phyloP scores from a whole-genome alignment of 352 stramenopile species.

The Pythium plurisporium region DNA sequence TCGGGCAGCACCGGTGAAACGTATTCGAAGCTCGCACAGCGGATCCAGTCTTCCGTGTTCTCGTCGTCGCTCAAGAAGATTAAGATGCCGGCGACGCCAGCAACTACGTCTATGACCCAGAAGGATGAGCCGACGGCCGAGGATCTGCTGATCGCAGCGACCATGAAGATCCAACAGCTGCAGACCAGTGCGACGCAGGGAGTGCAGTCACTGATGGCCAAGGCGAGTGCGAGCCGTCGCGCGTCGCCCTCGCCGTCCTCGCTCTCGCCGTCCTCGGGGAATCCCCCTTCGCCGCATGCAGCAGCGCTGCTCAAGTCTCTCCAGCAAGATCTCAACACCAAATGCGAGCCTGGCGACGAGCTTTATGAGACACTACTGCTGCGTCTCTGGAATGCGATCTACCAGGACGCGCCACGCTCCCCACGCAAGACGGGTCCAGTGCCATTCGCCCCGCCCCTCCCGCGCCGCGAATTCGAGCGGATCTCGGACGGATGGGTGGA shows the following conservation, averaged over 20 bases:
- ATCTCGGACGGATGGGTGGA: slow-evolving; percentile 56
- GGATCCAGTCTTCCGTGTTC: slow-evolving; percentile 26
- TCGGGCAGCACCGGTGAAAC: slow-evolving; percentile 5
- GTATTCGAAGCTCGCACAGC: slow-evolving; percentile 28
- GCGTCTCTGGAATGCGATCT: slow-evolving; percentile 61
- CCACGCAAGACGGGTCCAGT: slow-evolving; percentile 7
- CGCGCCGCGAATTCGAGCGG: slow-evolving; percentile 32
- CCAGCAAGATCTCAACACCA: slow-evolving; percentile 58
- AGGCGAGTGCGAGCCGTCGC: slow-evolving; percentile 7
- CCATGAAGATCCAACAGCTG: slow-evolving; percentile 45
- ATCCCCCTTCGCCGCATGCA: slow-evolving; percentile 34
- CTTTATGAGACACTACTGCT: slow-evolving; percentile 60
- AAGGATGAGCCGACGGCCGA: slow-evolving; percentile 61
- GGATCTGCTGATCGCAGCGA: slow-evolving; percentile 53
- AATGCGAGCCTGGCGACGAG: slow-evolving; percentile 53
- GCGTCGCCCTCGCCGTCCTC: slow-evolving; percentile 1
- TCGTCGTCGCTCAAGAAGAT: slow-evolving; percentile 42
- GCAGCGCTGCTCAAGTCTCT: slow-evolving; percentile 42
- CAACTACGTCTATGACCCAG: slow-evolving; percentile 42
- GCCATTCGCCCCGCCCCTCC: background rate
- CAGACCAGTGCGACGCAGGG: slow-evolving; percentile 33
- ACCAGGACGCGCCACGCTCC: slow-evolving; percentile 25
- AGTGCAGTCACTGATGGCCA: slow-evolving; percentile 31
- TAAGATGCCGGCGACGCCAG: slow-evolving; percentile 36
- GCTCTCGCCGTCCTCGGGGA: background rate